Evolutionary conservation across 805 yeast species (phyloP), one percentile per base, ranked within the genome.

Genomic region (Candida quercuum): DNA sequence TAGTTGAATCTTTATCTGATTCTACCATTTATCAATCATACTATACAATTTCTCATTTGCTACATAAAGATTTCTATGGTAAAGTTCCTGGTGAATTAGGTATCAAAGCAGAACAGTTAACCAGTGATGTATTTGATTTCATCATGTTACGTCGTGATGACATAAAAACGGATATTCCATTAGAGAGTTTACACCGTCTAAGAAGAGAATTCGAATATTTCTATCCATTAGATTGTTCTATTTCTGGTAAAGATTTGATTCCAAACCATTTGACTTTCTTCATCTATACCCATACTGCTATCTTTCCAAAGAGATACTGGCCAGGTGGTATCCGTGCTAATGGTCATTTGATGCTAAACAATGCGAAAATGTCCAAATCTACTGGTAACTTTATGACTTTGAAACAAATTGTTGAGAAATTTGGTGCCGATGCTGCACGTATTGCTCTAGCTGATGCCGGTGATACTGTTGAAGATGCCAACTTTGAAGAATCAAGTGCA

Each of bases 381-480:
- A 91, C 98, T 23, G 99, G 99, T 66, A 93, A 93, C 70, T 93
- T 93, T 61, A 72, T 86, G 80, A 93, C 98, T 36, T 71, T 93
- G 61, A 75, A 80, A 52, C 87, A 93, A 62, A 75, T 84, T 59
- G 81, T 81, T 42, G 72, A 78, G 52, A 93, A 93, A 66, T 93
- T 81, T 51, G 99, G 99, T 63, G 95, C 98, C 36, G 99, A 93
- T 63, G 97, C 98, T 29, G 71, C 96, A 10, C 84, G 99, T 72
- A 86, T 93, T 61, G 97, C 99, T 5, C 70, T 93, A 48, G 99
- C 98, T 32, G 99, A 93, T 69, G 96, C 97, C 36, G 99, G 99
- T 71, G 99, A 93, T 61, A 72, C 93, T 30, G 78, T 88, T 49
- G 99, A 93, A 67, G 99, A 93, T 64, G 99, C 99, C 37, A 93